Conservation (phyloP, 768 basidiomycete genomes). For the Fistulinella prunicolor region DNA sequence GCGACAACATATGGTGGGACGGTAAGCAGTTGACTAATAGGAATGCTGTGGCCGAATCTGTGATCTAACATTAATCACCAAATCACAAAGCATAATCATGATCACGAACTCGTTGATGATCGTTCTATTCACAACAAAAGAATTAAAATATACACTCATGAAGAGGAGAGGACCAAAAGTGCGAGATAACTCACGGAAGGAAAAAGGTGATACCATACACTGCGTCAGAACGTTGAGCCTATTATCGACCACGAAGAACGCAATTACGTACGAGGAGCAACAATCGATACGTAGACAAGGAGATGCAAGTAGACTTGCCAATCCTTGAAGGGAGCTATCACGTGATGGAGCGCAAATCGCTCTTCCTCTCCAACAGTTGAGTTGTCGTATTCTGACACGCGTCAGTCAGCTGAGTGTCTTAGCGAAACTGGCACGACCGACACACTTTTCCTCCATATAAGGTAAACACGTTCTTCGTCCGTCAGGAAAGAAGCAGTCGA, state of each 20-base stretch:
- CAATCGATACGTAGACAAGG: constrained; percentile 43
- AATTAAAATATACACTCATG: neutral
- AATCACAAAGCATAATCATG: neutral
- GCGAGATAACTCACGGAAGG: constrained; percentile 51
- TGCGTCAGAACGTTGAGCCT: constrained; percentile 23
- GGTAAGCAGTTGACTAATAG: constrained; percentile 62
- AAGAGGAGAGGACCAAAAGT: neutral
- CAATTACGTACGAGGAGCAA: constrained; percentile 52
- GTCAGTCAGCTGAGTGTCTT: constrained; percentile 46
- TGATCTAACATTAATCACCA: constrained; percentile 1
- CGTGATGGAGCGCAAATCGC: constrained; percentile 50
- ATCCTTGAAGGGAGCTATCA: constrained; percentile 52
- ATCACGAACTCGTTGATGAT: constrained; percentile 49
- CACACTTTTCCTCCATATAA: constrained; percentile 20
- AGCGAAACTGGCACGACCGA: neutral
- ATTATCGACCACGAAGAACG: neutral
- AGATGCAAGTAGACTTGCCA: constrained; percentile 50
- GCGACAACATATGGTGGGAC: constrained; percentile 66
- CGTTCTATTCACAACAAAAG: constrained; percentile 36
- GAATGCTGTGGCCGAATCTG: constrained; percentile 59
- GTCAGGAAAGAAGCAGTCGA: constrained; percentile 18
- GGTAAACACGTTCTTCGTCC: constrained; percentile 13
- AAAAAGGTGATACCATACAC: constrained; percentile 72
- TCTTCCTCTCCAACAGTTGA: constrained; percentile 42
- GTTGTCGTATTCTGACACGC: constrained; percentile 39